Evolutionary conservation across 345 rosid genomes (phyloP), one percentile per base, ranked within the genome.

Genomic region (Crucihimalaya himalaica): DNA sequence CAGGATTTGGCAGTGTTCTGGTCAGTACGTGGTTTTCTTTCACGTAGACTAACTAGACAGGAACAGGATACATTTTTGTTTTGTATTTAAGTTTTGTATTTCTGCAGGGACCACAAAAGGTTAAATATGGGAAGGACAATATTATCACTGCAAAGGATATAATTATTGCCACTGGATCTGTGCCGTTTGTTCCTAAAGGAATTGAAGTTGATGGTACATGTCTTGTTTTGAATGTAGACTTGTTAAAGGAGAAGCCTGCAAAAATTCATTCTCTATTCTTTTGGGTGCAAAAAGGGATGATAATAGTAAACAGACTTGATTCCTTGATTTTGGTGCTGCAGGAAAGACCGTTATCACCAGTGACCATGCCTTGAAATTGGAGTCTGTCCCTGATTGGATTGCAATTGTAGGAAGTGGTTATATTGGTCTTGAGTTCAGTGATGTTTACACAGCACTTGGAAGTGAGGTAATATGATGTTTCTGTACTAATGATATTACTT

Each of bases 341-440:
- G 99, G 99, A 74, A 96, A 96, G 84, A 89, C 98, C 75, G 99
- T 96, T 27, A 96, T 95, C 77, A 96, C 99, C 25, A 96, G 99
- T 68, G 99, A 96, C 80, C 98, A 96, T 84, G 99, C 99, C 13
- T 91, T 96, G 68, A 96, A 96, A 69, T 78, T 96, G 86, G 99
- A 96, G 85, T 72, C 68, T 59, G 97, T 96, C 19, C 99, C 99
- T 52, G 97, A 92, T 57, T 96, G 99, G 99, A 89, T 96, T 73
- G 98, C 96, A 18, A 96, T 96, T 53, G 91, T 96, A 4, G 99
- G 99, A 79, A 92, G 98, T 84, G 99, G 99, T 72, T 95, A 95
- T 72, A 95, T 95, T 80, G 99, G 99, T 78, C 96, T 95, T 11
- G 99, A 92, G 86, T 95, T 95, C 80, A 92, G 99, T 81, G 99